A percentile compares a stretch with the other conserved stretches of the same genome.
Conservation (phyloP, 2,329 filamentous ascomycete species). For the Gremmenia infestans region DNA sequence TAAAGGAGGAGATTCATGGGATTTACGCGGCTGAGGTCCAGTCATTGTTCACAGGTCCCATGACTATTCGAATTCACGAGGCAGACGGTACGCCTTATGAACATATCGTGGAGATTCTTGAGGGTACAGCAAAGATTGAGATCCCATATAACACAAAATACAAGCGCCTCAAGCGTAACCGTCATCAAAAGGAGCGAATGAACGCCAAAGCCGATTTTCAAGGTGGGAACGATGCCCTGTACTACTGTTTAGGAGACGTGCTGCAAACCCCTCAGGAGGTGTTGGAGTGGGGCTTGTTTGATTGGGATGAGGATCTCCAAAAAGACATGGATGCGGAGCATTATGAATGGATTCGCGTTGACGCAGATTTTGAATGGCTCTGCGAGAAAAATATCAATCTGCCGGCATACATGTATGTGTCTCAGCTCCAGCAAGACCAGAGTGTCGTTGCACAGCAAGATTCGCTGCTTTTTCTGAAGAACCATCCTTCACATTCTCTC, state of each 20-base stretch:
- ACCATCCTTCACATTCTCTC: slow-evolving; percentile 66
- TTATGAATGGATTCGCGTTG: slow-evolving; percentile 97
- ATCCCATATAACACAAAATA: slow-evolving; percentile 99
- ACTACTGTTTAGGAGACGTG: slow-evolving; percentile 90
- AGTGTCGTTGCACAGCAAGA: slow-evolving; percentile 87
- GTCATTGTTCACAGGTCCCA: slow-evolving; percentile 85
- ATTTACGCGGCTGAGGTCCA: slow-evolving; percentile 67
- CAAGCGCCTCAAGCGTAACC: slow-evolving; percentile 88
- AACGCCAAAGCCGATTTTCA: slow-evolving; percentile 58
- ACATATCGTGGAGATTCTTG: slow-evolving; percentile 93
- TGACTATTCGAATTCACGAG: slow-evolving; percentile 97
- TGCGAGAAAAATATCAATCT: slow-evolving; percentile 75
- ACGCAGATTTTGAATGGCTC: slow-evolving; percentile 98
- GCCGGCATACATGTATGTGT: slow-evolving; percentile 96
- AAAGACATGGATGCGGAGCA: slow-evolving; percentile 90
- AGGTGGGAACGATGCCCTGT: slow-evolving; percentile 71
- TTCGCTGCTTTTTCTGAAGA: slow-evolving; percentile 69
- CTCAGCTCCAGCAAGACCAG: slow-evolving; percentile 92
- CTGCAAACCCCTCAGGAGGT: slow-evolving; percentile 79
- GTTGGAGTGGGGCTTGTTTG: slow-evolving; percentile 74
- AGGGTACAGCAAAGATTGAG: slow-evolving; percentile 78
- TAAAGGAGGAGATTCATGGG: slow-evolving; percentile 70
- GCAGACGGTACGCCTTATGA: slow-evolving; percentile 97
- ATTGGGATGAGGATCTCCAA: slow-evolving; percentile 88
- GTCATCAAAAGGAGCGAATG: slow-evolving; percentile 73